These are phyloP conservation scores for Hypericum androsaemum DNA, from an alignment of 345 rosid genomes.

Conservation along the genomic window DNA sequence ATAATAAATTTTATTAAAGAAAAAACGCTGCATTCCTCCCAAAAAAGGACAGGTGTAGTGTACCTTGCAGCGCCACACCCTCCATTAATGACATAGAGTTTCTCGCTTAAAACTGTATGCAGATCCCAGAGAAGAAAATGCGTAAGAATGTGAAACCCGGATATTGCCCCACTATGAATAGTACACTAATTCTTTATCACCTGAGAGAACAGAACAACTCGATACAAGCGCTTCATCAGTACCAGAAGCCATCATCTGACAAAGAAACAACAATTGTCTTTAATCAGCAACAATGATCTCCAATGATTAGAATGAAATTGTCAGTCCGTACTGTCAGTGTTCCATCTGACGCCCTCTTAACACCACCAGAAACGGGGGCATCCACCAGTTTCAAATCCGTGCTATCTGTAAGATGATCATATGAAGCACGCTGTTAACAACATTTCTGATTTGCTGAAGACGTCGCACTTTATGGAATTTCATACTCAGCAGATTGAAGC, in stretches of 20 bases:
- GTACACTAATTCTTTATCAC: conserved; percentile 22
- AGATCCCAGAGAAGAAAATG: conserved; percentile 10
- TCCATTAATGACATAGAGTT: conserved; percentile 85
- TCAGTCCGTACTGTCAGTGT: conserved; percentile 58
- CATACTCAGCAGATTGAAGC: background rate
- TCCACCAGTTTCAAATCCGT: conserved; percentile 81
- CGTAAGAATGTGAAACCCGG: conserved; percentile 13
- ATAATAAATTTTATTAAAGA: conserved; percentile 8
- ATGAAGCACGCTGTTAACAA: too few species aligned
- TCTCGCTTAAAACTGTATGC: conserved; percentile 79
- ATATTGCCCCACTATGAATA: conserved; percentile 13
- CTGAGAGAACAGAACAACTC: conserved; percentile 65
- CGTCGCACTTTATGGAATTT: too few species aligned
- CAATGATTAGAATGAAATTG: conserved; percentile 2
- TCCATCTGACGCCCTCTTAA: conserved; percentile 77
- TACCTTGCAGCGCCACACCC: conserved; percentile 98
- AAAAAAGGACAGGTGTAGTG: background rate
- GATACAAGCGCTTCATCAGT: conserved; percentile 60
- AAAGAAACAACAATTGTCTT: conserved; percentile 1
- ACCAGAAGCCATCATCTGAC: conserved; percentile 92
- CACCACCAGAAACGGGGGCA: conserved; percentile 99
- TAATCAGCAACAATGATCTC: conserved; percentile 13
- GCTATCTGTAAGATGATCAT: conserved; percentile 2
- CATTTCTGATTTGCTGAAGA: too few species aligned
- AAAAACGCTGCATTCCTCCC: too few species aligned